Conservation (phyloP, 2,329 filamentous ascomycete species). For the Teratosphaeria nubilosa region DNA sequence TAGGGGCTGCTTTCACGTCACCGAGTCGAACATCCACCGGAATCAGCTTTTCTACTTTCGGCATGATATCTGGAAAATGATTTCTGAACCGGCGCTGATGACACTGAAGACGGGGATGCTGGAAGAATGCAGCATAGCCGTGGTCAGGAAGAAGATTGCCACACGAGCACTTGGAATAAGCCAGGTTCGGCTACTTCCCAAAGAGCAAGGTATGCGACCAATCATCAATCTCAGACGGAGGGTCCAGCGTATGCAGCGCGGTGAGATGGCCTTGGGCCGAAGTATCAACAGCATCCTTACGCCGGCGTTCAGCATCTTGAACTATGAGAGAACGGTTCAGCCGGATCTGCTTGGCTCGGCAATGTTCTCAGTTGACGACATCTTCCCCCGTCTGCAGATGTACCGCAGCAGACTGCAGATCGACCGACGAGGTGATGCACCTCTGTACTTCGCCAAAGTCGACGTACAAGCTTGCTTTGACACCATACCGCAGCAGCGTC, state of each 20-base stretch:
- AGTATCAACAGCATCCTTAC: conserved; percentile 63
- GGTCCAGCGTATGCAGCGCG: conserved; percentile 42
- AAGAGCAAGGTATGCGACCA: conserved; percentile 62
- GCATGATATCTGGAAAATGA: conserved; percentile 76
- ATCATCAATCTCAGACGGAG: conserved; percentile 78
- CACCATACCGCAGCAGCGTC: conserved; percentile 73
- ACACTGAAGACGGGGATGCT: conserved; percentile 64
- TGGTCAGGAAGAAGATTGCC: conserved; percentile 49
- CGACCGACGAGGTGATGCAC: conserved; percentile 19
- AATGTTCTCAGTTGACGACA: conserved; percentile 70
- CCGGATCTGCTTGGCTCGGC: conserved; percentile 62
- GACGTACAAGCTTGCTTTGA: conserved; percentile 92
- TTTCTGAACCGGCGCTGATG: conserved; percentile 63
- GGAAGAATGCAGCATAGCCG: conserved; percentile 56
- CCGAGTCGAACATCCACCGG: conserved; percentile 71
- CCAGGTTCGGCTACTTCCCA: conserved; percentile 72
- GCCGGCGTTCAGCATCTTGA: conserved; percentile 67
- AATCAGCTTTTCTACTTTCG: conserved; percentile 87
- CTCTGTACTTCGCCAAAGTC: conserved; percentile 79
- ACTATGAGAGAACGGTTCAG: conserved; percentile 54
- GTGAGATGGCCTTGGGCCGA: conserved; percentile 45
- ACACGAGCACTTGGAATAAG: conserved; percentile 63
- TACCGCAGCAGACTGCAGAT: conserved; percentile 51
- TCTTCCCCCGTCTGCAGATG: conserved; percentile 60
- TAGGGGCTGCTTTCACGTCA: conserved; percentile 84